These are phyloP conservation scores for Sarcomyxa edulis DNA, from an alignment of 768 basidiomycete genomes.

Conservation along the genomic window DNA sequence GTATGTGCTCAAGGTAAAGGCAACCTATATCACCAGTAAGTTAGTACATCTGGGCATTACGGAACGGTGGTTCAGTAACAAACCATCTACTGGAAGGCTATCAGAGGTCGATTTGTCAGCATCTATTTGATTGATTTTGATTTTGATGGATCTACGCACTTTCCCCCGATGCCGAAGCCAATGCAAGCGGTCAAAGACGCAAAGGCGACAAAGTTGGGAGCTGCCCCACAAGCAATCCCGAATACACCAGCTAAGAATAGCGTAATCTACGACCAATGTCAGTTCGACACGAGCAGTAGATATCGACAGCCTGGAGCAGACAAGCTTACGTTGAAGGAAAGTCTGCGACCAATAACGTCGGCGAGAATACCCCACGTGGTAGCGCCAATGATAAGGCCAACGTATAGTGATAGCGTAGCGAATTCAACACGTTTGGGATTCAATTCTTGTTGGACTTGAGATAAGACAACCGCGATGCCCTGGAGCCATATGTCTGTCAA, in stretches of 20 bases:
- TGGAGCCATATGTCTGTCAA: slow-evolving; percentile 38
- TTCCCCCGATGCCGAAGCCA: slow-evolving; percentile 48
- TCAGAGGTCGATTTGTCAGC: slow-evolving; percentile 16
- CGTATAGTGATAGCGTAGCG: slow-evolving; percentile 40
- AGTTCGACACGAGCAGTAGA: too few species aligned
- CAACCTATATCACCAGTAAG: slow-evolving; percentile 25
- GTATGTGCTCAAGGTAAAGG: slow-evolving; percentile 40
- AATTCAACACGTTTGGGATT: slow-evolving; percentile 38
- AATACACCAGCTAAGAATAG: slow-evolving; percentile 38
- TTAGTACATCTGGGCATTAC: slow-evolving; percentile 1
- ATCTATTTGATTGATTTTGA: too few species aligned
- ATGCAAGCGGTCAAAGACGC: slow-evolving; percentile 40
- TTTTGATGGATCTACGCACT: slow-evolving; percentile 30
- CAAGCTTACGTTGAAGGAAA: slow-evolving; percentile 47
- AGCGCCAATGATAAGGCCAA: slow-evolving; percentile 45
- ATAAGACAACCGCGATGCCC: slow-evolving; percentile 39
- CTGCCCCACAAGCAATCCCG: slow-evolving; percentile 43
- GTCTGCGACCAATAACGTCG: slow-evolving; percentile 40
- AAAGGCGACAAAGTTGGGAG: slow-evolving; percentile 40
- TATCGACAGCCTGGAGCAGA: too few species aligned
- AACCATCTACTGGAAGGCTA: slow-evolving; percentile 44
- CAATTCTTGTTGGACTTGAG: slow-evolving; percentile 37
- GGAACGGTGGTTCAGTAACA: slow-evolving; percentile 8
- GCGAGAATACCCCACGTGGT: slow-evolving; percentile 44
- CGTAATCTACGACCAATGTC: too few species aligned